phyloP scores from a whole-genome alignment of 345 rosid genomes.

The Arabidopsis thaliana region TAIR10.1 NC_003075.7:12401501-12402000 shows the following conservation, averaged over 20 bases:
- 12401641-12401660: background rate
- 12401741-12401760: background rate
- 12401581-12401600: background rate
- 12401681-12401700: background rate
- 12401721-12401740: background rate
- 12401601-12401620: background rate
- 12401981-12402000: slow-evolving; percentile 59
- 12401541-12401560: background rate
- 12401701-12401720: background rate
- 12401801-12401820: slow-evolving; percentile 84
- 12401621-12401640: background rate
- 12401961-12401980: slow-evolving; percentile 50
- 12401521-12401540: background rate
- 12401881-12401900: slow-evolving; percentile 66
- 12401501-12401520: background rate
- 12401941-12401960: slow-evolving; percentile 56
- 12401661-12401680: too few species aligned
- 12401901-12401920: slow-evolving; percentile 65
- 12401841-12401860: slow-evolving; percentile 61
- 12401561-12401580: background rate
- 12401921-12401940: slow-evolving; percentile 84
- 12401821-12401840: slow-evolving; percentile 63
- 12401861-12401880: slow-evolving; percentile 85
- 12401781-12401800: slow-evolving; percentile 88
- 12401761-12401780: slow-evolving; percentile 57